A percentile compares a stretch with the other conserved stretches of the same genome.
Conservation (phyloP, 306 rosid species). For the Mimosa bimucronata region DNA sequence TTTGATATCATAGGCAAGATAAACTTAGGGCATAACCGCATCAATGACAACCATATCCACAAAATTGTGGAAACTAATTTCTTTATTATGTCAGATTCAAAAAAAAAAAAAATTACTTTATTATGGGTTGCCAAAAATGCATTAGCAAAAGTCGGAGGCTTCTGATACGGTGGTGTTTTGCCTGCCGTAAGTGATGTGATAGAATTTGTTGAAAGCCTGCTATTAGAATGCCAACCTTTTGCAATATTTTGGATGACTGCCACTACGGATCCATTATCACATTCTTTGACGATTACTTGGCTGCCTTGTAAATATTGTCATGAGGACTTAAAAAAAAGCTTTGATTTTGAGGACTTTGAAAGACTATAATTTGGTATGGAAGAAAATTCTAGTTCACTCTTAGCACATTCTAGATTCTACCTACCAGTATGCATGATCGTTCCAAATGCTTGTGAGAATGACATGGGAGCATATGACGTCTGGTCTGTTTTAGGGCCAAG, state of each 20-base stretch:
- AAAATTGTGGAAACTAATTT: background rate
- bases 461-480: background rate
- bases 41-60: background rate
- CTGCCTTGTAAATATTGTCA: no score
- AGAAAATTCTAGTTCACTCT: slow-evolving; percentile 13
- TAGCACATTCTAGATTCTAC: slow-evolving; percentile 1
- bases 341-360: background rate
- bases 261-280: background rate
- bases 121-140: slow-evolving; percentile 3
- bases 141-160: background rate
- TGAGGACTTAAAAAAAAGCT: background rate
- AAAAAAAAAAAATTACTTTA: no score
- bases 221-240: background rate
- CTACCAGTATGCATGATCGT: background rate
- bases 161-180: no score
- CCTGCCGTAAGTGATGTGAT: no score
- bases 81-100: no score
- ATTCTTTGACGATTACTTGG: background rate
- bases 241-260: background rate
- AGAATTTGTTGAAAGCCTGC: background rate
- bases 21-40: background rate
- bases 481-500: background rate
- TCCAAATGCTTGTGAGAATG: slow-evolving; percentile 1
- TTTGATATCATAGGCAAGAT: background rate
- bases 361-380: slow-evolving; percentile 10